Base-by-base conservation (phyloP, 83 land plant genomes). In the Isoetes engelmannii region DNA sequence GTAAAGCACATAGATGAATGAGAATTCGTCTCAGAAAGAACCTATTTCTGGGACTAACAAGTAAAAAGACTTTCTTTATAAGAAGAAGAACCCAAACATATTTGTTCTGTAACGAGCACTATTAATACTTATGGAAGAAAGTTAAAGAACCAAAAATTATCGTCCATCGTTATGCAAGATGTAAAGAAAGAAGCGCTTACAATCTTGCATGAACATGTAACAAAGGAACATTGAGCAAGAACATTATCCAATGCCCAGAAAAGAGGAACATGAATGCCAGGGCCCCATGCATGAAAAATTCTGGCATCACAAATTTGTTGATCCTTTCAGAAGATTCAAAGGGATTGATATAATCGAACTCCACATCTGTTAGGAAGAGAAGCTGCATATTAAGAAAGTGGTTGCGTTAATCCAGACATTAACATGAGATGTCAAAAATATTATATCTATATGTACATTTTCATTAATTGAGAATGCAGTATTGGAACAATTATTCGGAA, bases 311-410 rank as follows among this genome's bases (percentile, higher is more conserved):
- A 13, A 80, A 51, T 7, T 63, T 68, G 80, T 90, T 90, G 73
- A 88, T 85, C 28, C 85, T 82, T 15, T 84, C 69, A 60, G 96
- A 68, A 47, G 87, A 74, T 20, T 90, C 96, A 79, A 78, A 90
- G 1, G 87, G 85, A 64, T 90, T 90, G 56, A 90, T 76, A 68
- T 82, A 82, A 59, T 90, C 96, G 47, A 79, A 76, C 79, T 90
- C 96, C 76, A 90, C 72, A 73, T 90, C 96, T 37, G 89, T 76
- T 18, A 90, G 73, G 57, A 81, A 78, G 47, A 90, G 54, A 5
- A 90, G 58, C 96, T 87, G 79, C 76, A 78, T 68, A 57, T 3
- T 18, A 42, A 69, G 53, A n/a, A 68, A 61, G 5, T 13, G 54
- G 42, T 55, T 18, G 50, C 21, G 37, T 28, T 28, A 28, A 28